phyloP scores from a whole-genome alignment of 257 asterid species.

The Salvia rosmarinus region DNA sequence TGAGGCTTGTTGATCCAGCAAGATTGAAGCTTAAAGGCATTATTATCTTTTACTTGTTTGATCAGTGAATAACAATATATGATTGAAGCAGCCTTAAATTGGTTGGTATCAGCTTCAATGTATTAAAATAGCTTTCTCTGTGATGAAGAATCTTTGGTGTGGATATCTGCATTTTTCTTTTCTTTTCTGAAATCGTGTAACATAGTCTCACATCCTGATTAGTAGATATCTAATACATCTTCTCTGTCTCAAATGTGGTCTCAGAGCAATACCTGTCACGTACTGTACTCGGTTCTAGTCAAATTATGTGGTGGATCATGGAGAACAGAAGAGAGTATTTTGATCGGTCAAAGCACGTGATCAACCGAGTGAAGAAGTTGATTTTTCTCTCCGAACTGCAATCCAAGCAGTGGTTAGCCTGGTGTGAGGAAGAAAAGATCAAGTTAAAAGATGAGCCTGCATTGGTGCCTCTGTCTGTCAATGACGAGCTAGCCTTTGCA shows the following conservation, averaged over 20 bases:
- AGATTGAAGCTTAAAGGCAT: too few species aligned
- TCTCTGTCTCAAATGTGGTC: constrained; percentile 18
- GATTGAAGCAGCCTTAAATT: not conserved
- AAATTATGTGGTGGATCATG: constrained; percentile 99
- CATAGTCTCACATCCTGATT: not conserved
- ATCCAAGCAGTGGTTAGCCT: constrained; percentile 82
- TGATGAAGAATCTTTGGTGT: not conserved
- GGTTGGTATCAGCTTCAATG: too few species aligned
- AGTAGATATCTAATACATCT: constrained; percentile 21
- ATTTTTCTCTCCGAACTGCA: constrained; percentile 84
- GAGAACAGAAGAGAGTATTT: constrained; percentile 94
- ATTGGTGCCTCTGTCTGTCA: constrained; percentile 83
- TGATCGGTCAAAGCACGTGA: constrained; percentile 76
- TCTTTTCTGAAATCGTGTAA: not conserved
- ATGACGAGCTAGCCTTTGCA: constrained; percentile 91
- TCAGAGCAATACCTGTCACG: constrained; percentile 86
- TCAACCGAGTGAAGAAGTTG: constrained; percentile 78
- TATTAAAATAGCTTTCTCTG: not conserved
- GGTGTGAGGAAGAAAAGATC: constrained; percentile 93
- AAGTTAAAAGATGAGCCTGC: constrained; percentile 71
- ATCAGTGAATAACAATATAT: not conserved
- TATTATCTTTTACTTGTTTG: not conserved
- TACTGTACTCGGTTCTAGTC: constrained; percentile 86
- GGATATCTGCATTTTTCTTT: not conserved
- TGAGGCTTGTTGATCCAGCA: too few species aligned